A percentile compares a stretch with the other conserved stretches of the same genome.
These are phyloP conservation scores for Striga asiatica DNA, from an alignment of 257 asterid genomes.

Conservation along the genomic window DNA sequence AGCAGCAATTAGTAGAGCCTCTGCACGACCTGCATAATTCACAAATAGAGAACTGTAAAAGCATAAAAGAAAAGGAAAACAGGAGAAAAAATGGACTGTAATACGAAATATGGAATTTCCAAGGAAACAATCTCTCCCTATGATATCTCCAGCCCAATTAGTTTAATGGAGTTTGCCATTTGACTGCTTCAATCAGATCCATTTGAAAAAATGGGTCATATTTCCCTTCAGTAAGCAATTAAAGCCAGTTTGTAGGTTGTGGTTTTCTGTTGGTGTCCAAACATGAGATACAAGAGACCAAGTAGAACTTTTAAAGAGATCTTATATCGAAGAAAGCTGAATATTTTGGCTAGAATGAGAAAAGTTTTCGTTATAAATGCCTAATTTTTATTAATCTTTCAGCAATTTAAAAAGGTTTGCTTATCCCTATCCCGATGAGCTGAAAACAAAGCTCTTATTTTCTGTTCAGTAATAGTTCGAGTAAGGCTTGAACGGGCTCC, in stretches of 20 bases:
- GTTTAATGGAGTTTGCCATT: neutral
- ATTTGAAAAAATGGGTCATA: no score
- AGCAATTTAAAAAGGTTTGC: neutral
- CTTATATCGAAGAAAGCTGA: no score
- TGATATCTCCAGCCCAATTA: neutral
- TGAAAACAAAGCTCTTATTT: no score
- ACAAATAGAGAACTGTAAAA: neutral
- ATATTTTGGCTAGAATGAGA: neutral
- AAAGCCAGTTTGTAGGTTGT: neutral
- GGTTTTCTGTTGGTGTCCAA: neutral
- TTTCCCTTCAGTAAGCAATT: neutral
- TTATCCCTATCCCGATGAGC: no score
- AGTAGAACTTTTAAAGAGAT: no score
- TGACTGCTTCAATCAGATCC: no score
- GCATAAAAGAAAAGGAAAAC: neutral
- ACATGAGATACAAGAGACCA: neutral
- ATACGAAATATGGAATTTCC: neutral
- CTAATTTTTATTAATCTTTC: neutral
- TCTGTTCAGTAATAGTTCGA: no score
- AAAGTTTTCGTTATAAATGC: neutral
- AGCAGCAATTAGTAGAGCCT: conserved; percentile 84
- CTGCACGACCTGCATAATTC: conserved; percentile 66
- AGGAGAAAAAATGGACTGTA: neutral
- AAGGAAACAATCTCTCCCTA: neutral
- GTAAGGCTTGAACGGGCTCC: no score